Evolutionary conservation across 441 rosid species (phyloP).

Genomic region (Biscutella auriculata): DNA sequence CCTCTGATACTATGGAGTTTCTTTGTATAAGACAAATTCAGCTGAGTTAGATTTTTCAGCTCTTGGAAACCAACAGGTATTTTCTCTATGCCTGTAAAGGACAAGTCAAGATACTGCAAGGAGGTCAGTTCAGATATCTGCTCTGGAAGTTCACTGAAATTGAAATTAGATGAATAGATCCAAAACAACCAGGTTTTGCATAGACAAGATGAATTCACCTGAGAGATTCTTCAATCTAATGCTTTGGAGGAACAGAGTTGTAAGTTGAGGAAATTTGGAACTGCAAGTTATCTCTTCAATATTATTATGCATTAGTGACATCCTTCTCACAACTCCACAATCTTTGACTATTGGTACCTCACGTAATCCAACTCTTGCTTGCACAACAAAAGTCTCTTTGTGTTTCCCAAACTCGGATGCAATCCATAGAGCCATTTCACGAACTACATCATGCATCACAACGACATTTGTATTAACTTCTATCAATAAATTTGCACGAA

Average conservation of each 20-base stretch:
- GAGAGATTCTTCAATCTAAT: background rate
- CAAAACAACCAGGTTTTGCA: conserved; percentile 25
- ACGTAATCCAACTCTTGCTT: conserved; percentile 1
- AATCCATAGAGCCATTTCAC: conserved; percentile 28
- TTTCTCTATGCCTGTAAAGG: background rate
- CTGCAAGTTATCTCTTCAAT: background rate
- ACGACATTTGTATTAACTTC: background rate
- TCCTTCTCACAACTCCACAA: conserved; percentile 17
- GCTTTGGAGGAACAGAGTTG: conserved; percentile 13
- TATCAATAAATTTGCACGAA: conserved; percentile 15
- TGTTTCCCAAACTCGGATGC: background rate
- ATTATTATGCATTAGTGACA: conserved; percentile 16
- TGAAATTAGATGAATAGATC: conserved; percentile 12
- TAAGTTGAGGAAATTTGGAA: conserved; percentile 11
- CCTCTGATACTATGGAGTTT: conserved; percentile 3
- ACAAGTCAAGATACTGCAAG: conserved; percentile 17
- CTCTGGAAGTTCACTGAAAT: conserved; percentile 12
- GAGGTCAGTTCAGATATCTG: conserved; percentile 1
- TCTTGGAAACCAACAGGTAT: conserved; percentile 20
- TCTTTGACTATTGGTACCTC: conserved; percentile 4
- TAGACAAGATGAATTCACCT: conserved; percentile 7
- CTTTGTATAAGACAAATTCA: background rate
- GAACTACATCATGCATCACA: conserved; percentile 29
- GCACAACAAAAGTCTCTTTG: conserved; percentile 8
- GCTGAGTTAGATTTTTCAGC: conserved; percentile 17